Evolutionary conservation across 169 alveolate genomes (phyloP), one percentile per base, ranked within the genome.

Genomic region (Eimeria nieschulzi): DNA sequence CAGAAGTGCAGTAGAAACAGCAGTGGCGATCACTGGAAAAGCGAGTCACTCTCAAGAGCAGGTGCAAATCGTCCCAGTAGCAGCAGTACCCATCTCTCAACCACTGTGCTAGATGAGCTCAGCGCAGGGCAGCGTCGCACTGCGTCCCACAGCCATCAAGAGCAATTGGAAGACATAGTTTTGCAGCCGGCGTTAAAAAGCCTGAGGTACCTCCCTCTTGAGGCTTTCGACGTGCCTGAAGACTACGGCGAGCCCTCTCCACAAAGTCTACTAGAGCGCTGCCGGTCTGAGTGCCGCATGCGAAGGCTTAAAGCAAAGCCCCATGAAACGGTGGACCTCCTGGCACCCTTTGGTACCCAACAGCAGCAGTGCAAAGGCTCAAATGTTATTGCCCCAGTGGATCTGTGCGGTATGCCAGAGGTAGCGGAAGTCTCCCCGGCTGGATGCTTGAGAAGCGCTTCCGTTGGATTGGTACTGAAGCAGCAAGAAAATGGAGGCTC

Each of bases 211-310:
- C 90, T 82, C 33, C 90, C 90, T 5, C 76, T 82, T 59, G 90
- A 82, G 46, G 90, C 75, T 8, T 82, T 82, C 63, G 90, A 82
- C 78, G 59, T 82, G 19, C 90, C 90, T 17, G 90, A 82, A 82
- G 90, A 82, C 9, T 82, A 82, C 33, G 90, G 90, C 61, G 90
- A 82, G 55, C 63, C 78, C 21, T 82, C 64, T 8, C 90, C 90
- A 26, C 78, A 82, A 63, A 76, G 78, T 33, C 39, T 82, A 23
- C 25, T 82, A 61, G 66, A 82, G 53, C 90, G 90, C 61, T 82
- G 90, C 64, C 90, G 78, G 64, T 39, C 71, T 15, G 90, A 82
- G 39, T 63, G 90, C 78, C 90, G 63, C 78, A 56, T 33, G 76
- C 78, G 75, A 7, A 59, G 90, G 19, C 90, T 19, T 63, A 6